A percentile compares a stretch with the other conserved stretches of the same genome.
Evolutionary conservation across 805 yeast genomes (phyloP).

Genomic region (Candida coquimbonensis): DNA sequence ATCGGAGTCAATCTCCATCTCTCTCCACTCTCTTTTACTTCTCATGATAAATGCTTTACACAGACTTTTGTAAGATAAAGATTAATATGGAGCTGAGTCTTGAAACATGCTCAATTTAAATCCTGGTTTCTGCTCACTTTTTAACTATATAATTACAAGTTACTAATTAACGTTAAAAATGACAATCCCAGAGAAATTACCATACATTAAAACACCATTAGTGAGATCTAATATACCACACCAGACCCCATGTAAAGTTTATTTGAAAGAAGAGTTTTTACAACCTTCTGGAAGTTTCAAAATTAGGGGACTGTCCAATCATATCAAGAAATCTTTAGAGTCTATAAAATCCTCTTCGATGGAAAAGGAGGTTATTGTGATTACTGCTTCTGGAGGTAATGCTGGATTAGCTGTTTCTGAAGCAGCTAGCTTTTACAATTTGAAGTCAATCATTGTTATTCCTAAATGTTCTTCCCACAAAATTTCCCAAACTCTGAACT

Average conservation of each 20-base stretch:
- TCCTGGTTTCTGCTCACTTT: background rate
- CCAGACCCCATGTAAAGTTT: conserved; percentile 30
- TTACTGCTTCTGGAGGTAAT: conserved; percentile 50
- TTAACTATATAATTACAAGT: background rate
- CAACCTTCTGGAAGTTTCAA: conserved; percentile 57
- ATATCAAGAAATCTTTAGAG: conserved; percentile 30
- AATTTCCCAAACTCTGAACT: conserved; percentile 38
- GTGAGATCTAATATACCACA: conserved; percentile 27
- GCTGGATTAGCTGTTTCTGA: conserved; percentile 51
- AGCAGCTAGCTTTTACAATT: conserved; percentile 31
- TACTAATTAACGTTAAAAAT: background rate
- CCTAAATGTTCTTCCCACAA: conserved; percentile 42
- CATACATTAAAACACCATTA: conserved; percentile 30
- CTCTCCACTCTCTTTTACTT: background rate
- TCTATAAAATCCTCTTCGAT: conserved; percentile 19
- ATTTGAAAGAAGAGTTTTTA: conserved; percentile 42
- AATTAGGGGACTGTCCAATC: conserved; percentile 46
- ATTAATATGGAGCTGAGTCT: background rate
- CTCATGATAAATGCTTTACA: background rate
- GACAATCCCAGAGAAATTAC: conserved; percentile 7
- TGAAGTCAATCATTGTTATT: conserved; percentile 50
- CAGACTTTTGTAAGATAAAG: background rate
- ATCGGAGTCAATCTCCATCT: background rate
- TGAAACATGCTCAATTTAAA: background rate
- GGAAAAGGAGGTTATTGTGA: conserved; percentile 31